These are phyloP conservation scores for Phytopythium boreale DNA, from an alignment of 352 stramenopile species.

Conservation along the genomic window DNA sequence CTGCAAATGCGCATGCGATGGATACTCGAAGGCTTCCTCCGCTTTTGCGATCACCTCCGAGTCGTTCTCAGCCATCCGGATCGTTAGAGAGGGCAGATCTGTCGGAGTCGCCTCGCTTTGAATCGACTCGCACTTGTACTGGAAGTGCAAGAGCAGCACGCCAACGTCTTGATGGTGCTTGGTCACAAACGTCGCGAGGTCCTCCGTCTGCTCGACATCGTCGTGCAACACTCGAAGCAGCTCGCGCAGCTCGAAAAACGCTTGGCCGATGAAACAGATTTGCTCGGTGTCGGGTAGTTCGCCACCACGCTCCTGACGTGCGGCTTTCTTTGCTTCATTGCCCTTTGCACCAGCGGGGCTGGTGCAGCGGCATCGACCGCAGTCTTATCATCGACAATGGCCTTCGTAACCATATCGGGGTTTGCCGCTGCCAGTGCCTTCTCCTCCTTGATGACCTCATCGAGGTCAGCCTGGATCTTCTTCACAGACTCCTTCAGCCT, in stretches of 20 bases:
- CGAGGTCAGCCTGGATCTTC: slow-evolving; percentile 13
- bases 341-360: not conserved
- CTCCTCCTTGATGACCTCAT: slow-evolving; percentile 2
- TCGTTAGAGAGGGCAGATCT: slow-evolving; percentile 15
- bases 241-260: slow-evolving; percentile 39
- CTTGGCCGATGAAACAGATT: slow-evolving; percentile 39
- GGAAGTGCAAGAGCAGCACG: slow-evolving; percentile 33
- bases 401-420: not conserved
- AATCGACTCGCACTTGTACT: slow-evolving; percentile 45
- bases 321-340: not conserved
- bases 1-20: slow-evolving; percentile 32
- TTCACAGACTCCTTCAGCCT: slow-evolving; percentile 5
- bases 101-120: slow-evolving; percentile 15
- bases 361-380: not conserved
- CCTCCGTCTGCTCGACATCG: slow-evolving; percentile 38
- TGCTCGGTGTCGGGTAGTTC: not conserved
- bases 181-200: slow-evolving; percentile 34
- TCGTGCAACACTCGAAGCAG: slow-evolving; percentile 41
- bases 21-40: slow-evolving; percentile 33
- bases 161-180: slow-evolving; percentile 34
- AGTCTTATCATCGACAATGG: not conserved
- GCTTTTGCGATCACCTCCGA: slow-evolving; percentile 9
- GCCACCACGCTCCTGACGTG: not conserved
- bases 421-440: not conserved
- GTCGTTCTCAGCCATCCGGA: slow-evolving; percentile 35